phyloP scores from a whole-genome alignment of 805 yeast genomes.

The Kuraishia piskuri region DNA sequence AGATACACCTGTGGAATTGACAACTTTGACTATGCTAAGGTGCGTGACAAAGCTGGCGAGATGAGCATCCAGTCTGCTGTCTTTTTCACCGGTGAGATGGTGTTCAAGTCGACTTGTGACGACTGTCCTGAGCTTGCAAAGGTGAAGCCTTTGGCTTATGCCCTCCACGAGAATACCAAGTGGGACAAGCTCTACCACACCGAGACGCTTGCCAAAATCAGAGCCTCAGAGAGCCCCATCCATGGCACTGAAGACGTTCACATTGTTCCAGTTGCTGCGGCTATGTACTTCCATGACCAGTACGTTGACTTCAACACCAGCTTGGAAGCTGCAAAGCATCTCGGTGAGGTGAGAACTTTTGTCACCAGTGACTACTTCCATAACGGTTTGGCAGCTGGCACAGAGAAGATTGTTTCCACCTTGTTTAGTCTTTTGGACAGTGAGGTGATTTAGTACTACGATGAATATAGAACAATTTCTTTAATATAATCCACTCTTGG shows the following conservation, averaged over 20 bases:
- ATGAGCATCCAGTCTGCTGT: constrained; percentile 15
- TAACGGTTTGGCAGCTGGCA: constrained; percentile 36
- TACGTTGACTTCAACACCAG: constrained; percentile 41
- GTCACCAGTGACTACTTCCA: constrained; percentile 44
- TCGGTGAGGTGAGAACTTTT: constrained; percentile 29
- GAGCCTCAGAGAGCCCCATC: background rate
- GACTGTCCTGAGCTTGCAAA: constrained; percentile 34
- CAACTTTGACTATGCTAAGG: constrained; percentile 15
- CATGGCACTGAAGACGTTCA: background rate
- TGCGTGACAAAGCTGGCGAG: background rate
- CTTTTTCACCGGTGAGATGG: constrained; percentile 50
- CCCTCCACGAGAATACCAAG: constrained; percentile 21
- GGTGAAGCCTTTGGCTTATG: constrained; percentile 30
- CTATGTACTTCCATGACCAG: constrained; percentile 39
- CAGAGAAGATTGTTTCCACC: constrained; percentile 28
- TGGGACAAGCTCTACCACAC: constrained; percentile 18
- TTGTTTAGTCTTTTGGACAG: constrained; percentile 30
- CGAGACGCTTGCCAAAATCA: constrained; percentile 11
- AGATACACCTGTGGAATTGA: constrained; percentile 18
- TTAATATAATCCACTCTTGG: too few species aligned
- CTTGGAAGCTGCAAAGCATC: constrained; percentile 23
- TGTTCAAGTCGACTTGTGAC: constrained; percentile 39
- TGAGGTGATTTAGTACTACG: constrained; percentile 25
- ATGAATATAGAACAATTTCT: too few species aligned
- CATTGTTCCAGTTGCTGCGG: constrained; percentile 36